A percentile compares a stretch with the other conserved stretches of the same genome.
Evolutionary conservation across 345 rosid species (phyloP).

Genomic region (Aquilaria malaccensis): DNA sequence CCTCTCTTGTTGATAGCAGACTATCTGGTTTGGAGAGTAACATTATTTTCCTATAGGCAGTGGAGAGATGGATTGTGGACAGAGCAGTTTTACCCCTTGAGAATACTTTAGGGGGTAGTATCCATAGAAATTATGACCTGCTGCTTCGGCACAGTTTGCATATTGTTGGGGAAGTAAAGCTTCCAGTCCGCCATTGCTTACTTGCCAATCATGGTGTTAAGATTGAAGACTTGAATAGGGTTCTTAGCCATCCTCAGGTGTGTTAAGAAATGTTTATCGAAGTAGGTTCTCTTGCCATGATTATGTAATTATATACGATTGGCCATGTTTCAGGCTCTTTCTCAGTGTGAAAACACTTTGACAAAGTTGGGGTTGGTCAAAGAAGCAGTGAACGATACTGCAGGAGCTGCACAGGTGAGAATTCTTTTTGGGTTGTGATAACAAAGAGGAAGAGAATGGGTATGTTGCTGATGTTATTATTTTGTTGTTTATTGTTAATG

Average conservation of each 20-base stretch:
- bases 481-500: conserved; percentile 3
- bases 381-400: conserved; percentile 95
- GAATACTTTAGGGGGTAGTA: conserved; percentile 98
- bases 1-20: neutral
- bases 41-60: conserved; percentile 40
- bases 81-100: conserved; percentile 95
- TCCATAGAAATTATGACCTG: conserved; percentile 94
- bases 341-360: conserved; percentile 89
- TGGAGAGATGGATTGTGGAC: conserved; percentile 88
- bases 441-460: neutral
- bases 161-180: conserved; percentile 94
- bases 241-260: conserved; percentile 99
- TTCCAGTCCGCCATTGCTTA: conserved; percentile 87
- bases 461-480: neutral
- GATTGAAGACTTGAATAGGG: conserved; percentile 73
- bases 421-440: conserved; percentile 5
- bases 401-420: conserved; percentile 92
- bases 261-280: neutral
- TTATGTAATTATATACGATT: neutral
- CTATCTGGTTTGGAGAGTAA: neutral
- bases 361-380: conserved; percentile 75
- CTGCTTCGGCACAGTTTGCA: conserved; percentile 87
- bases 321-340: conserved; percentile 64
- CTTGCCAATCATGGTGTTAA: conserved; percentile 83
- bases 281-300: conserved; percentile 4